Evolutionary conservation across 768 basidiomycete genomes (phyloP).

Genomic region (Trametopsis cervina): DNA sequence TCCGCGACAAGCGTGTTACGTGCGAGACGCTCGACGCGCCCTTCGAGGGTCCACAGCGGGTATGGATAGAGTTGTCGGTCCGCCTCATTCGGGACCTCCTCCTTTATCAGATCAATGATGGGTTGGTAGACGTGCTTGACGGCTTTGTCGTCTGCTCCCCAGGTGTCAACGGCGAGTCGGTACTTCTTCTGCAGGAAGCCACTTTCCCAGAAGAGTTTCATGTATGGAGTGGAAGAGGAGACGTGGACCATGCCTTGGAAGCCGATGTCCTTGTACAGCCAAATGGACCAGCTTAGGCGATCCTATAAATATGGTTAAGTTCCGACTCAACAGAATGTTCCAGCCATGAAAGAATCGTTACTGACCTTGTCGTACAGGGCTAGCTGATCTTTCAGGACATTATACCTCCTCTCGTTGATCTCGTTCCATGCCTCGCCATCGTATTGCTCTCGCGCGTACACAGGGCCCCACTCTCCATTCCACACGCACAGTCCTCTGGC

Average conservation of each 20-base stretch:
- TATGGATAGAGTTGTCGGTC: constrained; percentile 53
- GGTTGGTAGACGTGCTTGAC: constrained; percentile 60
- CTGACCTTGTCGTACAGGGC: constrained; percentile 58
- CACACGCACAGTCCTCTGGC: constrained; percentile 56
- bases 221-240: constrained; percentile 63
- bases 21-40: constrained; percentile 50
- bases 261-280: constrained; percentile 85
- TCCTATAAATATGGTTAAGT: constrained; percentile 32
- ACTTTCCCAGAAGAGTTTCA: constrained; percentile 49
- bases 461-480: constrained; percentile 84
- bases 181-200: constrained; percentile 71
- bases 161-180: constrained; percentile 67
- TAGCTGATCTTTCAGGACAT: constrained; percentile 68
- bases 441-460: constrained; percentile 55
- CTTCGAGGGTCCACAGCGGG: constrained; percentile 56
- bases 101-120: constrained; percentile 51
- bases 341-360: constrained; percentile 1
- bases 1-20: constrained; percentile 66
- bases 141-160: constrained; percentile 61
- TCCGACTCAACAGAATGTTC: neutral
- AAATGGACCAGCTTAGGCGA: constrained; percentile 74
- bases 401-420: constrained; percentile 61
- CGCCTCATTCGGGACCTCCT: constrained; percentile 41
- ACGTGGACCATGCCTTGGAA: constrained; percentile 82
- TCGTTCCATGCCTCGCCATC: constrained; percentile 49